Evolutionary conservation across 495 filamentous ascomycete genomes (phyloP), one percentile per base, ranked within the genome.

Genomic region (Peziza echinospora): DNA sequence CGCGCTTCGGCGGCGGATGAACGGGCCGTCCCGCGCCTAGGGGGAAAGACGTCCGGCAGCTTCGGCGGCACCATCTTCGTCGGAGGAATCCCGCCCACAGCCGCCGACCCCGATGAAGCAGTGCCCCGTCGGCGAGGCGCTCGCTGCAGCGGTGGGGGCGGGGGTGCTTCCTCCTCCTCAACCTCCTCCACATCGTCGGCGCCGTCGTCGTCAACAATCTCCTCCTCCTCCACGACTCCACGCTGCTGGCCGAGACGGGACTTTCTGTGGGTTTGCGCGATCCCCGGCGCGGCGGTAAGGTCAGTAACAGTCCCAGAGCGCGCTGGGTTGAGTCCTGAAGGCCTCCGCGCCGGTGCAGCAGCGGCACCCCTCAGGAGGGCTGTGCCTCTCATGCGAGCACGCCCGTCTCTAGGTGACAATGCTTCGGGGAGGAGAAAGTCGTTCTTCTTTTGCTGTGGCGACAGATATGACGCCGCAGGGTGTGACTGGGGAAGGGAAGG

Each of bases 341-440:
- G 30, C 30, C 30, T 2, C 30, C 17, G 11, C 5, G 30, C 11
- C 30, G 30, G 11, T 3, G 11, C 17, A 2, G 30, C 30, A 37
- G 30, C 30, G 11, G 30, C 30, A 5, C 5, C 17, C 30, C 30
- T 37, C 11, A 37, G 30, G 11, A 37, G 30, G 11, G 30, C 30
- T 1, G 45, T 51, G 17, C 52, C 56, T 23, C 57, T 48, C 57
- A 60, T 60, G 23, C 57, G 46, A 21, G 57, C 57, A 25, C 58
- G 57, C 8, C 56, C 53, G 41, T 60, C 57, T 47, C 57, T 53
- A 2, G 57, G 57, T 5, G 49, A 53, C 42, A 60, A 37, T 22
- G 49, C 43, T 43, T 60, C 57, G 5, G 57, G 57, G 21, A 60
- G 56, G 21, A 60, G 52, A 49, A 51, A 56, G 2, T 46, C 47